Conservation (phyloP, 163 green algal genomes). For the Chlorella variabilis region DNA sequence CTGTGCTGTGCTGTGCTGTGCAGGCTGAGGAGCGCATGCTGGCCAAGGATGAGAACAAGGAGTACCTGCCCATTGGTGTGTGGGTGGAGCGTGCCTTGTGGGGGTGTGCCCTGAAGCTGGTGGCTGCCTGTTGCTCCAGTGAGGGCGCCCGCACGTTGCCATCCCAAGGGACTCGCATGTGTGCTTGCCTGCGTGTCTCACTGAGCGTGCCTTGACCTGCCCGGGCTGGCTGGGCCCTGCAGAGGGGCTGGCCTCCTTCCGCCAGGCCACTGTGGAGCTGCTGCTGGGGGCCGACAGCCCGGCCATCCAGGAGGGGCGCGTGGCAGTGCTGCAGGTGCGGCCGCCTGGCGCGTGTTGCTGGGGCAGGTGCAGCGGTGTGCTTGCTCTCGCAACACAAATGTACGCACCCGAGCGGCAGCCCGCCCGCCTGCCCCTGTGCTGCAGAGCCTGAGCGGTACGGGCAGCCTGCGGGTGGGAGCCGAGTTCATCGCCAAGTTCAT, state of each 20-base stretch:
- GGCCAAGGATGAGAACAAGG: constrained; percentile 87
- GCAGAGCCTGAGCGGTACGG: constrained; percentile 96
- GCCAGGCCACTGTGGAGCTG: constrained; percentile 87
- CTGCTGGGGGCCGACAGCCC: constrained; percentile 82
- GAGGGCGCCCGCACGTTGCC: too few relatives aligned
- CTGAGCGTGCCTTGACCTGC: neutral
- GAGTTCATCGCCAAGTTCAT: constrained; percentile 94
- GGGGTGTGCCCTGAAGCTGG: too few relatives aligned
- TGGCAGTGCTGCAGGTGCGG: constrained; percentile 26
- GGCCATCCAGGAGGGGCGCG: constrained; percentile 79
- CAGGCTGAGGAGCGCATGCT: constrained; percentile 95
- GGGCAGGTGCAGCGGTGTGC: neutral
- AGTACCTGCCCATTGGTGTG: constrained; percentile 94
- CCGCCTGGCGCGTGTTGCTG: neutral
- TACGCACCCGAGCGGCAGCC: too few relatives aligned
- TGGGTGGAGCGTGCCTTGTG: neutral
- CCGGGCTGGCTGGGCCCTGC: too few relatives aligned
- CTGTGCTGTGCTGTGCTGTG: neutral
- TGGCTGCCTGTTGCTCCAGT: too few relatives aligned
- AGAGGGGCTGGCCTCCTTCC: constrained; percentile 90
- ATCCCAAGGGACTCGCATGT: too few relatives aligned
- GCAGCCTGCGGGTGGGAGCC: constrained; percentile 88
- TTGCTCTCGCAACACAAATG: too few relatives aligned
- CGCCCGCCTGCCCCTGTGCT: constrained; percentile 50
- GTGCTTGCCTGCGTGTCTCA: neutral